A percentile compares a stretch with the other conserved stretches of the same genome.
phyloP scores from a whole-genome alignment of 2,329 filamentous ascomycete genomes.

The Calonectria honghensis region DNA sequence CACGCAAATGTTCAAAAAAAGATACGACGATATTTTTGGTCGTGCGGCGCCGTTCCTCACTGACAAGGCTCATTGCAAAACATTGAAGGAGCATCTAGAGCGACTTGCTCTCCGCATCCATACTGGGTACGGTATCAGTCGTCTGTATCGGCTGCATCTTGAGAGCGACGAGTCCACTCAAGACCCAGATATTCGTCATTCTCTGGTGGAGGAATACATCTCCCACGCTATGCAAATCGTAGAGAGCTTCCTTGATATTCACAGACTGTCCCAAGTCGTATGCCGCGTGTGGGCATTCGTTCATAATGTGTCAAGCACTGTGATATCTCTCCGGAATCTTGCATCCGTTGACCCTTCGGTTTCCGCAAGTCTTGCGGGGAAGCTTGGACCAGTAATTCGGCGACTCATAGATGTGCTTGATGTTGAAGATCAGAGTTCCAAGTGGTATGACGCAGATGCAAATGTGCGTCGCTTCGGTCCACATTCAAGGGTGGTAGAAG shows the following conservation, averaged over 20 bases:
- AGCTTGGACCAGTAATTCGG: background rate
- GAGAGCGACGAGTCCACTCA: background rate
- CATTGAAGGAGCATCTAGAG: conserved; percentile 8
- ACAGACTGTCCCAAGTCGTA: conserved; percentile 3
- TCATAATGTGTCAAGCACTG: conserved; percentile 4
- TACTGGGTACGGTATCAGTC: background rate
- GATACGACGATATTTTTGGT: conserved; percentile 1
- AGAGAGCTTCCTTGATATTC: conserved; percentile 22
- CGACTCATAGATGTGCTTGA: conserved; percentile 12
- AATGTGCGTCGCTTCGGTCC: conserved; percentile 11
- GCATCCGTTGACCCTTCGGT: background rate
- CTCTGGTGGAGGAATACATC: background rate
- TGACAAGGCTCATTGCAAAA: background rate
- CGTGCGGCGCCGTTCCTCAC: background rate
- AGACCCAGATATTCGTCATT: background rate
- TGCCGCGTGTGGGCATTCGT: conserved; percentile 8
- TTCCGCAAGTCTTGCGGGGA: background rate
- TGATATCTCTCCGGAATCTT: background rate
- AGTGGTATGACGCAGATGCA: conserved; percentile 11
- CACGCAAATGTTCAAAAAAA: conserved; percentile 12
- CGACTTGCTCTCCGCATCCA: conserved; percentile 6
- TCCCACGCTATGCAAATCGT: background rate
- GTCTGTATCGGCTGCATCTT: conserved; percentile 8
- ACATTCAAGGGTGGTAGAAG: conserved; percentile 3
- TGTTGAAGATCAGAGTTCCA: background rate